Evolutionary conservation across 306 rosid species (phyloP).

Genomic region (Cucumis hystrix): DNA sequence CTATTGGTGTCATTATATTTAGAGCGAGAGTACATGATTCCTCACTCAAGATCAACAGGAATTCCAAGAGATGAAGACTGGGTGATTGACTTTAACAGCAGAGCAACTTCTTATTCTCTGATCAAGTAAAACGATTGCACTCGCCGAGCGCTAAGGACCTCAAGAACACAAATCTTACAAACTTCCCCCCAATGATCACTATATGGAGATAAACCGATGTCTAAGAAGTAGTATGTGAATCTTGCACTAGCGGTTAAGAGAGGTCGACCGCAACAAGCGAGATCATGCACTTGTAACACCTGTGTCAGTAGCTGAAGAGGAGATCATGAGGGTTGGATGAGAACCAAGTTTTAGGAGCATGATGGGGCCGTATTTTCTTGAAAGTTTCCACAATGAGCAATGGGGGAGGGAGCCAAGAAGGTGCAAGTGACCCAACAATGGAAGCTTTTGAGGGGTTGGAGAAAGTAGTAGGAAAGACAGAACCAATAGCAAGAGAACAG

Average conservation of each 20-base stretch:
- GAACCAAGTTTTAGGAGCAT: not conserved
- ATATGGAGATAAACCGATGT: conserved; percentile 10
- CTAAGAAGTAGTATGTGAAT: conserved; percentile 9
- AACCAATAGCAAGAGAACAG: not conserved
- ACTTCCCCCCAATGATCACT: not conserved
- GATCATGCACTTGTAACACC: conserved; percentile 15
- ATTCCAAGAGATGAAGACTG: not conserved
- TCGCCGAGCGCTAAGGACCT: conserved; percentile 19
- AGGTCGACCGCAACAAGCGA: conserved; percentile 17
- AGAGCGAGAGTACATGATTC: not conserved
- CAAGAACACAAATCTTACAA: not conserved
- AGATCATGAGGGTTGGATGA: not conserved
- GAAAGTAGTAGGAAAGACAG: not conserved
- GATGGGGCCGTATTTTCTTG: not conserved
- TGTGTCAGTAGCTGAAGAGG: conserved; percentile 4
- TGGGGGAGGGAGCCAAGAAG: not conserved
- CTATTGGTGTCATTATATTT: conserved; percentile 13
- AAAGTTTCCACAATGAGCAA: not conserved
- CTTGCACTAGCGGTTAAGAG: not conserved
- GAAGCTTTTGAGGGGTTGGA: not conserved
- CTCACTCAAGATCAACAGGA: conserved; percentile 13
- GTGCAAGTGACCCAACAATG: not conserved
- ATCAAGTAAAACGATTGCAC: conserved; percentile 17
- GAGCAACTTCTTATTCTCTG: conserved; percentile 21
- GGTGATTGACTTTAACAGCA: conserved; percentile 3